phyloP scores from a whole-genome alignment of 768 basidiomycete species.

The Boletus tylopilopsis region DNA sequence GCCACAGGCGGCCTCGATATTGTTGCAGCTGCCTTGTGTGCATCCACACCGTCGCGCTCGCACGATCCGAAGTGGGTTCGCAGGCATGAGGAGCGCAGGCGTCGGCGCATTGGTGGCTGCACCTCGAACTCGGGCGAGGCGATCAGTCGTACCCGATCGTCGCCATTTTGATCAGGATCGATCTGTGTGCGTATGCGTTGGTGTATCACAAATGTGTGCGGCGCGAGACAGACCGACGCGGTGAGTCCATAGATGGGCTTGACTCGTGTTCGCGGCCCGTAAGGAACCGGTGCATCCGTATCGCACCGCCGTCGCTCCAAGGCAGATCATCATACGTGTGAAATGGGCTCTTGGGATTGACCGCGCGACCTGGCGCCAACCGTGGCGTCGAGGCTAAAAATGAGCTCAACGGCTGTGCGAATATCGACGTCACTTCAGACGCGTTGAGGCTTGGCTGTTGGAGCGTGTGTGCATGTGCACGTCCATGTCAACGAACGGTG shows the following conservation, averaged over 20 bases:
- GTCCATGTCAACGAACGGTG: no score
- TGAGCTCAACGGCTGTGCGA: slow-evolving; percentile 78
- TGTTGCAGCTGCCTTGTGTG: slow-evolving; percentile 11
- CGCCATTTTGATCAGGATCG: slow-evolving; percentile 51
- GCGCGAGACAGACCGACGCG: no score
- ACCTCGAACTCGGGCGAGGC: slow-evolving; percentile 47
- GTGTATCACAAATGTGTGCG: no score
- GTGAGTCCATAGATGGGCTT: slow-evolving; percentile 51
- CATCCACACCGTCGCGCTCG: slow-evolving; percentile 24
- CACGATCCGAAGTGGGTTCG: slow-evolving; percentile 25
- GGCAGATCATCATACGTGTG: slow-evolving; percentile 58
- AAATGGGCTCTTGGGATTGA: slow-evolving; percentile 50
- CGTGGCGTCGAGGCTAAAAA: slow-evolving; percentile 65
- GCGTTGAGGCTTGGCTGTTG: slow-evolving; percentile 75
- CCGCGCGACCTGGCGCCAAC: slow-evolving; percentile 50
- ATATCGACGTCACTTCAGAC: slow-evolving; percentile 74
- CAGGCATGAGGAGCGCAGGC: slow-evolving; percentile 34
- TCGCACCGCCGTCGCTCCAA: slow-evolving; percentile 36
- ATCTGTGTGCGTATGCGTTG: slow-evolving; percentile 29
- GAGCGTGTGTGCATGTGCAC: not conserved
- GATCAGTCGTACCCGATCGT: slow-evolving; percentile 43
- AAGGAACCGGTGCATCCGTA: slow-evolving; percentile 72
- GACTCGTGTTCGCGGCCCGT: slow-evolving; percentile 80
- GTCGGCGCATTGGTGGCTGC: slow-evolving; percentile 42
- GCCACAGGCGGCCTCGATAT: slow-evolving; percentile 10